Percentiles rank a stretch among this genome's conserved stretches.
These are phyloP conservation scores for Musa beccarii DNA, from an alignment of 176 grass and related monocot species.

Conservation along the genomic window DNA sequence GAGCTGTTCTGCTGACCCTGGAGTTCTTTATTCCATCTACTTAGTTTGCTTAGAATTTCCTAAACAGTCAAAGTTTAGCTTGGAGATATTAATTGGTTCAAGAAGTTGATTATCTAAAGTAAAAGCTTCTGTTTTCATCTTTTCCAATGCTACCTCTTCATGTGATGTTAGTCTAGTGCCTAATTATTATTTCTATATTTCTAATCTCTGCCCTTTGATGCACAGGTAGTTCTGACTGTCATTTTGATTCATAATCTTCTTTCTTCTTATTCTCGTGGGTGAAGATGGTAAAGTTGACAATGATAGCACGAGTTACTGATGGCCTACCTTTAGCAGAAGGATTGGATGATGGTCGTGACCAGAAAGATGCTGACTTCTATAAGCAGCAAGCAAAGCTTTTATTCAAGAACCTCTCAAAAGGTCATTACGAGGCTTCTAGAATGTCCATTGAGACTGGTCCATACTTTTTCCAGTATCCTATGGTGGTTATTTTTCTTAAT, in stretches of 20 bases:
- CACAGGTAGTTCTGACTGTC: background rate
- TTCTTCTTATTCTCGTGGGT: background rate
- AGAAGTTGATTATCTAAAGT: background rate
- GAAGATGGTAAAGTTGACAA: constrained; percentile 94
- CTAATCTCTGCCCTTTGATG: background rate
- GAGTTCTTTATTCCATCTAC: background rate
- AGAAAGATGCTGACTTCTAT: constrained; percentile 84
- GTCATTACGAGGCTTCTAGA: constrained; percentile 78
- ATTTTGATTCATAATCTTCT: background rate
- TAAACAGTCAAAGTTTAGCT: background rate
- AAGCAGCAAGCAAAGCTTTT: constrained; percentile 98
- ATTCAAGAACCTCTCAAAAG: constrained; percentile 95
- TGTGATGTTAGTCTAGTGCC: background rate
- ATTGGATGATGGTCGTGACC: constrained; percentile 75
- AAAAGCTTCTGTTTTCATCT: background rate
- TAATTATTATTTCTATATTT: background rate
- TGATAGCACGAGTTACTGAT: constrained; percentile 94
- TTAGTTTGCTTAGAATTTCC: background rate
- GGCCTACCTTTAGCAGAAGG: constrained; percentile 94
- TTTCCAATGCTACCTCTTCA: background rate
- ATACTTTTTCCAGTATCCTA: constrained; percentile 94
- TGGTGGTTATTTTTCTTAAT: background rate
- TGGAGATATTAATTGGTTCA: background rate
- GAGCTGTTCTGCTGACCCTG: background rate
- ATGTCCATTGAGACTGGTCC: constrained; percentile 97